Percentiles rank a stretch among this genome's conserved stretches.
Evolutionary conservation across 2,329 filamentous ascomycete species (phyloP).

Genomic region (Fusarium guadeloupense): DNA sequence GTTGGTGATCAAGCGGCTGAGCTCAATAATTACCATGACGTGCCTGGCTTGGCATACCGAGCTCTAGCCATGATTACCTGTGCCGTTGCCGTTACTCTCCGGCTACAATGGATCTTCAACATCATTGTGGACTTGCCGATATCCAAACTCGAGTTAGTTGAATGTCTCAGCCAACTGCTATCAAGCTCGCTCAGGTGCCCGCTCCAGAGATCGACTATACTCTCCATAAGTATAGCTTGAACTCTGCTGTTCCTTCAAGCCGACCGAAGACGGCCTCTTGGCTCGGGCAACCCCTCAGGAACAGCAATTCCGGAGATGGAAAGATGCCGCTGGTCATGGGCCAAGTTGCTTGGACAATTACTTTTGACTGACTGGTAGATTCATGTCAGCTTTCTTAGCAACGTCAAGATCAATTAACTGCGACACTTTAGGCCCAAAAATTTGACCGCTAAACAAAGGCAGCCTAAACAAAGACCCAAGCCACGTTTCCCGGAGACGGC

Average conservation of each 20-base stretch:
- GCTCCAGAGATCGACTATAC: constrained; percentile 2
- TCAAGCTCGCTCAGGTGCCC: constrained; percentile 7
- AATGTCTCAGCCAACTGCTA: constrained; percentile 22
- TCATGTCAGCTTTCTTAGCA: constrained; percentile 12
- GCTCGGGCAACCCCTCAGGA: constrained; percentile 30
- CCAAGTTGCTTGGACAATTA: background rate
- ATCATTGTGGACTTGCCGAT: background rate
- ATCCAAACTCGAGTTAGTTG: constrained; percentile 8
- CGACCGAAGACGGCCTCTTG: constrained; percentile 13
- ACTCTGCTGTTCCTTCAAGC: constrained; percentile 22
- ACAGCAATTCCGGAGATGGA: constrained; percentile 10
- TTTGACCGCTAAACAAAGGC: constrained; percentile 16
- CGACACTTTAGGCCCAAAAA: constrained; percentile 23
- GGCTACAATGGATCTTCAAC: background rate
- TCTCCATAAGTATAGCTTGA: constrained; percentile 16
- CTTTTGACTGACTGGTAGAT: background rate
- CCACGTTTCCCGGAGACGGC: constrained; percentile 33
- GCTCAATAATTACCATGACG: constrained; percentile 11
- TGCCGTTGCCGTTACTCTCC: constrained; percentile 13
- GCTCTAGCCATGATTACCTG: background rate
- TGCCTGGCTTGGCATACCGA: constrained; percentile 1
- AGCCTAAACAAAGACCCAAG: constrained; percentile 33
- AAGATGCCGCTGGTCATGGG: background rate
- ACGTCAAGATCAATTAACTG: background rate
- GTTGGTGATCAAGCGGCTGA: constrained; percentile 6